phyloP scores from a whole-genome alignment of 345 rosid species.

The Theobroma cacao region DNA sequence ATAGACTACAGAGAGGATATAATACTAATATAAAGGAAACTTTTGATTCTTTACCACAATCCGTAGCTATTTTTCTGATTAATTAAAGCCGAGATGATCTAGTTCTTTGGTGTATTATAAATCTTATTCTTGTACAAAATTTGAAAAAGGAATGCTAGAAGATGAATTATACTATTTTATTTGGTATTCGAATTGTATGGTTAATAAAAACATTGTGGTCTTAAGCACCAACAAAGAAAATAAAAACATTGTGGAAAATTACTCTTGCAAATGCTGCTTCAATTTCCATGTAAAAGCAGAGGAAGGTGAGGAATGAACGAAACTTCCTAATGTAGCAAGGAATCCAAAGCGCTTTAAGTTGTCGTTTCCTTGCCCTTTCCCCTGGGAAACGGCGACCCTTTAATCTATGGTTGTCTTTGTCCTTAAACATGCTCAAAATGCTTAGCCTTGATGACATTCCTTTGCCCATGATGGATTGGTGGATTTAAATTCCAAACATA shows the following conservation, averaged over 20 bases:
- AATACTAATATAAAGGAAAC: neutral
- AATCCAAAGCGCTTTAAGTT: slow-evolving; percentile 26
- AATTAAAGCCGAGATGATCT: neutral
- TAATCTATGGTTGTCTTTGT: neutral
- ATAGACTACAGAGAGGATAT: neutral
- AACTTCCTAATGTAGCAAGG: slow-evolving; percentile 26
- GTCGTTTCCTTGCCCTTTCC: slow-evolving; percentile 1
- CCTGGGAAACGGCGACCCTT: slow-evolving; percentile 12
- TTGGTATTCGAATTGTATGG: neutral
- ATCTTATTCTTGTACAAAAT: neutral
- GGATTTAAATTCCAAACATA: neutral
- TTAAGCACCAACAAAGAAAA: too few relatives aligned
- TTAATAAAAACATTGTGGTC: neutral
- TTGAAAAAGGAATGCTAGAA: neutral
- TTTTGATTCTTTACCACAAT: neutral
- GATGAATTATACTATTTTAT: neutral
- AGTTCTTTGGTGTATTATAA: neutral
- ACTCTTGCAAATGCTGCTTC: neutral
- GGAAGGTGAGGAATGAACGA: neutral
- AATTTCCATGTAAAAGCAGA: neutral
- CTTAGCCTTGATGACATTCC: neutral
- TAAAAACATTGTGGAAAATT: neutral
- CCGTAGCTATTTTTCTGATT: neutral
- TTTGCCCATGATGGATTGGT: neutral
- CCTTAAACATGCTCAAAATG: neutral